phyloP scores from a whole-genome alignment of 164 flowering plant genomes.

The Magnolia changhungtana region DNA sequence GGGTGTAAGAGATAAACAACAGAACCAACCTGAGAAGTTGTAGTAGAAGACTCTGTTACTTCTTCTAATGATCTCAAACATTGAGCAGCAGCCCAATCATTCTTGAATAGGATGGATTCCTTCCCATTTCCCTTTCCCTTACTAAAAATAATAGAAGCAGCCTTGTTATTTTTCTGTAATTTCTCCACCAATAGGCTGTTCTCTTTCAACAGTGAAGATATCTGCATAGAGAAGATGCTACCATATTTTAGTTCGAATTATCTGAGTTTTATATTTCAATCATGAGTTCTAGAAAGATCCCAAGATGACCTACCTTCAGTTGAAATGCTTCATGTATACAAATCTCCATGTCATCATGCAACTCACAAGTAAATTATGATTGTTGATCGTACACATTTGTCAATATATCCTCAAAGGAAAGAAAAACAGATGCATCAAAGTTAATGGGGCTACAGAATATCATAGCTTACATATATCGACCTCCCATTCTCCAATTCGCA shows the following conservation, averaged over 20 bases:
- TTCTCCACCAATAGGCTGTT: constrained; percentile 36
- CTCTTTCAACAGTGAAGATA: constrained; percentile 43
- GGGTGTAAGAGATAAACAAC: not conserved
- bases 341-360: not conserved
- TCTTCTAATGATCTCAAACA: constrained; percentile 25
- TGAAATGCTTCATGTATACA: not conserved
- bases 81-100: constrained; percentile 20
- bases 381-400: not conserved
- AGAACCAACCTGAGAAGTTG: constrained; percentile 34
- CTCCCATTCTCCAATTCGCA: not conserved
- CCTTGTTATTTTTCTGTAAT: constrained; percentile 17
- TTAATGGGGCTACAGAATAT: not conserved
- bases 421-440: not conserved
- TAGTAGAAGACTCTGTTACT: constrained; percentile 18
- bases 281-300: not conserved
- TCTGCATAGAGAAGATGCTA: constrained; percentile 35
- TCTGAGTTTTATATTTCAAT: not conserved
- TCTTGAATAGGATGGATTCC: constrained; percentile 14
- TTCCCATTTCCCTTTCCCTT: constrained; percentile 14
- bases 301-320: not conserved
- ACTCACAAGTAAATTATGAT: not conserved
- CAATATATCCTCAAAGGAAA: not conserved
- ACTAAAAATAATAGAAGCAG: constrained; percentile 3
- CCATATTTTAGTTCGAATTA: constrained; percentile 3
- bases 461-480: not conserved